A percentile compares a stretch with the other conserved stretches of the same genome.
Conservation (phyloP, 1,284 basidiomycete genomes). For the Leccinum huronense region DNA sequence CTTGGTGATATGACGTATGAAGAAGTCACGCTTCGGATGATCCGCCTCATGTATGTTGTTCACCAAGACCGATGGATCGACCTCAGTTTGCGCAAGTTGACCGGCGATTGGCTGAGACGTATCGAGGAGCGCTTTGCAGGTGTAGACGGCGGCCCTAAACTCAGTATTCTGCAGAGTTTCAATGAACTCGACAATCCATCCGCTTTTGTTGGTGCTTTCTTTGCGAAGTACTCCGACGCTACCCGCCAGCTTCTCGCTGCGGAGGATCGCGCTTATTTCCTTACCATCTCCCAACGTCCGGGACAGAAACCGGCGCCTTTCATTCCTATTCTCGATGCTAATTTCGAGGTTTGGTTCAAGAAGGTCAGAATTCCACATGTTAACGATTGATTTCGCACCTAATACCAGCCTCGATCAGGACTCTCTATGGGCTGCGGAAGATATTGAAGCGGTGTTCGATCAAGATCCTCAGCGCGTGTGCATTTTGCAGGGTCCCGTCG, state of each 20-base stretch:
- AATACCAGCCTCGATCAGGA: slow-evolving; percentile 53
- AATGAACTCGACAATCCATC: slow-evolving; percentile 80
- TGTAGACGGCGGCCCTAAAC: slow-evolving; percentile 78
- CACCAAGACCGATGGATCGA: slow-evolving; percentile 96
- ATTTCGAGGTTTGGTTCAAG: slow-evolving; percentile 98
- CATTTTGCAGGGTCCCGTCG: slow-evolving; percentile 96
- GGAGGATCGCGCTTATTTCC: slow-evolving; percentile 95
- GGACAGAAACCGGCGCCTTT: slow-evolving; percentile 99
- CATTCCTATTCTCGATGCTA: slow-evolving; percentile 93
- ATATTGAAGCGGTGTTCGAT: slow-evolving; percentile 98
- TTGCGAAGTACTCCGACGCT: slow-evolving; percentile 80
- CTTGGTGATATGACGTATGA: slow-evolving; percentile 98
- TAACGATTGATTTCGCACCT: slow-evolving; percentile 15
- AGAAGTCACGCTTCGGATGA: slow-evolving; percentile 89
- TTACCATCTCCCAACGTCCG: slow-evolving; percentile 90
- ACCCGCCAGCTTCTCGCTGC: slow-evolving; percentile 87
- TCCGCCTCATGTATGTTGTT: slow-evolving; percentile 89
- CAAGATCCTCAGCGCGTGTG: slow-evolving; percentile 98
- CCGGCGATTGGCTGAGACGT: slow-evolving; percentile 95
- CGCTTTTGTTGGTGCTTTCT: slow-evolving; percentile 80
- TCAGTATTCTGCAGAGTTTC: slow-evolving; percentile 90
- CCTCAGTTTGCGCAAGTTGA: slow-evolving; percentile 87
- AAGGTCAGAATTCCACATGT: slow-evolving; percentile 56
- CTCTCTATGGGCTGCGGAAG: slow-evolving; percentile 97
- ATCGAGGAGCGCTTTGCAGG: slow-evolving; percentile 98